These are phyloP conservation scores for Daldinia sp. DNA, from an alignment of 2,329 filamentous ascomycete species.

Conservation along the genomic window DNA sequence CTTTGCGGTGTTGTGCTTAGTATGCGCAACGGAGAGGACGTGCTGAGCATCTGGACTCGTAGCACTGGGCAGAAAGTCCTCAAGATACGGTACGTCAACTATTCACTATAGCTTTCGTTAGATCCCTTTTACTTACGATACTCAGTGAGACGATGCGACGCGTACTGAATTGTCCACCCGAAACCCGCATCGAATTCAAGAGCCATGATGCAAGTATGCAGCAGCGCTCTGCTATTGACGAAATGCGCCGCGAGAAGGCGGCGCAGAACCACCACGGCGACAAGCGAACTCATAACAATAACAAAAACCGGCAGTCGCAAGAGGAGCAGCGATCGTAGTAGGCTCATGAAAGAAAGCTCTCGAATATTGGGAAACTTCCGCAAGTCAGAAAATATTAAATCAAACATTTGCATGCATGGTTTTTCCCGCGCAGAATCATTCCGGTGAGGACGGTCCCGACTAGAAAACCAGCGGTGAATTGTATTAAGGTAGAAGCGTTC, in stretches of 20 bases:
- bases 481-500: constrained; percentile 26
- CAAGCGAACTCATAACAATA: constrained; percentile 51
- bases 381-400: constrained; percentile 12
- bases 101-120: neutral
- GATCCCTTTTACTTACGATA: constrained; percentile 33
- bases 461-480: constrained; percentile 19
- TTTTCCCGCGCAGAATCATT: constrained; percentile 20
- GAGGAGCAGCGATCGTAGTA: constrained; percentile 50
- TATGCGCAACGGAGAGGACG: constrained; percentile 94
- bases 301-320: constrained; percentile 45
- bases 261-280: constrained; percentile 58
- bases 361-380: neutral
- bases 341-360: neutral
- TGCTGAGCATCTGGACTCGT: constrained; percentile 97
- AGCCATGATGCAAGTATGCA: constrained; percentile 96
- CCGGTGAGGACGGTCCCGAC: constrained; percentile 32
- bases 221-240: constrained; percentile 89
- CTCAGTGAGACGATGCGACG: constrained; percentile 94
- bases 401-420: constrained; percentile 25
- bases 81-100: constrained; percentile 83
- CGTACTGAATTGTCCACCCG: constrained; percentile 83
- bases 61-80: constrained; percentile 93
- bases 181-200: constrained; percentile 95
- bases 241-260: constrained; percentile 88
- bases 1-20: constrained; percentile 95